These are phyloP conservation scores for Mortierella claussenii DNA, from an alignment of 192 early-diverging fungal genomes.

Conservation along the genomic window DNA sequence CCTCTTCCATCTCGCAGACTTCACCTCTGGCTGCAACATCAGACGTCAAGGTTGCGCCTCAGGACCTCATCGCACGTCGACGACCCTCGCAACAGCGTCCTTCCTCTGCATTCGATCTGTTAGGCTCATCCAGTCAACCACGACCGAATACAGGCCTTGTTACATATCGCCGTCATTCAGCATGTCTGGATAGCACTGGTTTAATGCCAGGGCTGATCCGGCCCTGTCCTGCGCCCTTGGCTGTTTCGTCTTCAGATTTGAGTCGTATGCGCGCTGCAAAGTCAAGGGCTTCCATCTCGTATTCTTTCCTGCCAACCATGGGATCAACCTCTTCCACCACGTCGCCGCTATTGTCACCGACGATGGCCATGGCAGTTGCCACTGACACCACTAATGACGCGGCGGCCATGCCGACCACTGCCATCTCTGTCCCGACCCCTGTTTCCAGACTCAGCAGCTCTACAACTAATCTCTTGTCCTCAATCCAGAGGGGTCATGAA, in stretches of 20 bases:
- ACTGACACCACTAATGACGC: background rate
- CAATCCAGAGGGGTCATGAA: too few species aligned
- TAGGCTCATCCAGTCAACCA: background rate
- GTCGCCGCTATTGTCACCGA: background rate
- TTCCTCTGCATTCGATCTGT: background rate
- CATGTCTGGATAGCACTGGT: background rate
- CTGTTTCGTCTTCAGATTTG: background rate
- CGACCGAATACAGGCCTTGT: background rate
- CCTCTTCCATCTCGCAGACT: background rate
- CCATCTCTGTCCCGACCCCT: too few species aligned
- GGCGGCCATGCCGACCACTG: background rate
- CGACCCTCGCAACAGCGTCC: background rate
- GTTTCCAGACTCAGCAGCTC: too few species aligned
- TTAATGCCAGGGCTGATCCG: too few species aligned
- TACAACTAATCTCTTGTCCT: too few species aligned
- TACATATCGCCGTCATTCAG: background rate
- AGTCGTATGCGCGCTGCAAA: slow-evolving; percentile 24
- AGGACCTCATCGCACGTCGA: too few species aligned
- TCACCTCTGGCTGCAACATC: too few species aligned
- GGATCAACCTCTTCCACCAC: background rate
- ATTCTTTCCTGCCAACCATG: slow-evolving; percentile 13
- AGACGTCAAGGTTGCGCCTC: too few species aligned
- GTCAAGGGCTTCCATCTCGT: slow-evolving; percentile 34
- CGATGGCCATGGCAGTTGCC: background rate
- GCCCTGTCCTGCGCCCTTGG: too few species aligned